These are phyloP conservation scores for Rubia tinctorum DNA, from an alignment of 305 asterid genomes.

Conservation along the genomic window DNA sequence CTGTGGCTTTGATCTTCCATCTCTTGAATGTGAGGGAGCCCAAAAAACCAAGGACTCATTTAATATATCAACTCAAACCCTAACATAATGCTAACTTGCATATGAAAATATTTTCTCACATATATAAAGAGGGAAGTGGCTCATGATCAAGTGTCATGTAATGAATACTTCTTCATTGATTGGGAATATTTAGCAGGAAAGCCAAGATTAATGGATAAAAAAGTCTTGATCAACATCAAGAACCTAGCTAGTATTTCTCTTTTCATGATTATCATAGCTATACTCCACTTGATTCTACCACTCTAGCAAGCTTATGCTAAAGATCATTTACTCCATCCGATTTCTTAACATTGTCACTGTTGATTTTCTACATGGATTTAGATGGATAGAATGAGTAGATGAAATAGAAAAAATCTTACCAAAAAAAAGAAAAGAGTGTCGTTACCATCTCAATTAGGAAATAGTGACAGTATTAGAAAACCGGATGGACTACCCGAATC, in stretches of 20 bases:
- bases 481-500: neutral
- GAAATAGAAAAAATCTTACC: too few relatives aligned
- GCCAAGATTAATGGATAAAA: constrained; percentile 20
- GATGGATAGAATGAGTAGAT: too few relatives aligned
- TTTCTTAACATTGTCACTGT: too few relatives aligned
- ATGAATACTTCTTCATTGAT: constrained; percentile 16
- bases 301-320: neutral
- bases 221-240: constrained; percentile 15
- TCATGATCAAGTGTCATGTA: constrained; percentile 2
- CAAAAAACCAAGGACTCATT: too few relatives aligned
- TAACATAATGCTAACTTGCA: too few relatives aligned
- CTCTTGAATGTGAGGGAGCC: too few relatives aligned
- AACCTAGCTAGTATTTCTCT: constrained; percentile 8
- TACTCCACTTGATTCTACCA: constrained; percentile 5
- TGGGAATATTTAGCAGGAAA: constrained; percentile 15
- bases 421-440: too few relatives aligned
- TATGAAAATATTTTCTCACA: too few relatives aligned
- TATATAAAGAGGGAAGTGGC: neutral
- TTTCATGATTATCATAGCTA: constrained; percentile 14
- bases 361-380: too few relatives aligned
- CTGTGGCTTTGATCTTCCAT: neutral
- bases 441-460: too few relatives aligned
- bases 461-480: too few relatives aligned
- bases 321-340: neutral
- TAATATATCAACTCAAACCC: too few relatives aligned